Conservation (phyloP, 305 asterid species). For the Fraxinus albicans region DNA sequence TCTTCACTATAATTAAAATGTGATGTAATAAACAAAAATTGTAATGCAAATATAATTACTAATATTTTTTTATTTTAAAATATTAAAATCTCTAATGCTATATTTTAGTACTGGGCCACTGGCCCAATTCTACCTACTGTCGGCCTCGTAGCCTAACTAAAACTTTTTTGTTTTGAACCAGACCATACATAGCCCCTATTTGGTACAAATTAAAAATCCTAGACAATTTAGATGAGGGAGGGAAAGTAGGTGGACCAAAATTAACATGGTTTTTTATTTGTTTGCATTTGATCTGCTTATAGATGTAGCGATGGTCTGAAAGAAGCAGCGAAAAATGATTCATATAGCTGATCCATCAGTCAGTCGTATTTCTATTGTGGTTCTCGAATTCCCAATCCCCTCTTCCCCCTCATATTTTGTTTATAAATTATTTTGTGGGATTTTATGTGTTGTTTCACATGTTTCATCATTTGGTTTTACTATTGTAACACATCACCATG, state of each 20-base stretch:
- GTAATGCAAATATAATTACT: background rate
- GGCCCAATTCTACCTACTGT: background rate
- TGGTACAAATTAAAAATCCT: background rate
- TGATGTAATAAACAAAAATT: background rate
- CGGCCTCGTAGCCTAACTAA: too few relatives aligned
- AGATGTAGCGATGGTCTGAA: background rate
- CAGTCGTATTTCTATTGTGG: background rate
- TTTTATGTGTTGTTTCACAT: background rate
- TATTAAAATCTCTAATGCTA: background rate
- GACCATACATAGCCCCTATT: too few relatives aligned
- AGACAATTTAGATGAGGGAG: background rate
- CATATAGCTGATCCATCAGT: background rate
- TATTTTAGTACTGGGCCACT: background rate
- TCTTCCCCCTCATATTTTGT: background rate
- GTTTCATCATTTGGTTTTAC: background rate
- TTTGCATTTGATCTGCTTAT: background rate
- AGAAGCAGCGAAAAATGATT: background rate
- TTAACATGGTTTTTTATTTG: background rate
- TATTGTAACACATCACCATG: background rate
- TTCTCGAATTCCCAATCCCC: background rate
- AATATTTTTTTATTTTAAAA: too few relatives aligned
- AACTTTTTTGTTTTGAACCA: too few relatives aligned
- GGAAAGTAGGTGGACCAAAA: background rate
- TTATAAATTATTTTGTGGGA: background rate
- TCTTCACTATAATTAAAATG: too few relatives aligned